These are phyloP conservation scores for Fraxinus anomala DNA, from an alignment of 257 asterid species.

Conservation along the genomic window DNA sequence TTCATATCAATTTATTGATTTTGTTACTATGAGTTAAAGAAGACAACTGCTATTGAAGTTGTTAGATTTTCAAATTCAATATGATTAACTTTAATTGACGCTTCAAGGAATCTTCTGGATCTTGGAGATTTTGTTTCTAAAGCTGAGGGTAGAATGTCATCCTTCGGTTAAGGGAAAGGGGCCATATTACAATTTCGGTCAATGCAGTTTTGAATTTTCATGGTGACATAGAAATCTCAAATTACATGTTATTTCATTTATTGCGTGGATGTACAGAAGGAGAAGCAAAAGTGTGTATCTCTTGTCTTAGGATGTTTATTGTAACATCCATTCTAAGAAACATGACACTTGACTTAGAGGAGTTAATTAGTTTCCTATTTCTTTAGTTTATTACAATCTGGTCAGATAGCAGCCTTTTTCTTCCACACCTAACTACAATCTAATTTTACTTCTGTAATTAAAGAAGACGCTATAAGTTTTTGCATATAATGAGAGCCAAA, in stretches of 20 bases:
- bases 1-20: background rate
- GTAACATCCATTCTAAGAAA: background rate
- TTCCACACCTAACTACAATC: background rate
- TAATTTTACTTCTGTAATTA: background rate
- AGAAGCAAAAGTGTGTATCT: background rate
- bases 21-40: background rate
- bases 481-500: background rate
- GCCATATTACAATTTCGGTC: background rate
- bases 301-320: background rate
- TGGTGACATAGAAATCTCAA: background rate
- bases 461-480: background rate
- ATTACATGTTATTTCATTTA: background rate
- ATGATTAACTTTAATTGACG: background rate
- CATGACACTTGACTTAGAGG: background rate
- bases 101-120: constrained; percentile 4
- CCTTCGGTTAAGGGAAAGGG: background rate
- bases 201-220: constrained; percentile 1
- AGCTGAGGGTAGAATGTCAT: background rate
- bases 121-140: background rate
- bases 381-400: background rate
- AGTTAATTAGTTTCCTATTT: background rate
- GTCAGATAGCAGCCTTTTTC: background rate
- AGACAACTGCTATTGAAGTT: background rate
- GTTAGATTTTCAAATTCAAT: background rate
- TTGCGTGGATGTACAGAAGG: background rate